Conservation (phyloP, 2,329 filamentous ascomycete species). For the Alternaria sp. region DNA sequence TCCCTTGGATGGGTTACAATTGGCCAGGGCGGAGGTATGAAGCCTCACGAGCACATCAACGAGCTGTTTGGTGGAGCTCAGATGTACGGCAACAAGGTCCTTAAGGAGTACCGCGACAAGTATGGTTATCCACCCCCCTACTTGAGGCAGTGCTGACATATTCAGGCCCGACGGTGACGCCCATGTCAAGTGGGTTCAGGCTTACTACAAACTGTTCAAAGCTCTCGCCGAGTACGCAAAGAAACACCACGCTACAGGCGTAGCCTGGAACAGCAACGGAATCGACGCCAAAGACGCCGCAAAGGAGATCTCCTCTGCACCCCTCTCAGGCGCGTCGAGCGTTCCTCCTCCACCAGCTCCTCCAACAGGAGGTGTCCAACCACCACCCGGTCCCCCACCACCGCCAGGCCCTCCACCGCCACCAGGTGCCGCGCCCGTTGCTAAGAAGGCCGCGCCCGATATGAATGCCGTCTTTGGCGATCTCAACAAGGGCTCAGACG, state of each 20-base stretch:
- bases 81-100: conserved; percentile 92
- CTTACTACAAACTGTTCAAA: conserved; percentile 92
- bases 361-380: conserved; percentile 65
- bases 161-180: conserved; percentile 69
- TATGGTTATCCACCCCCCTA: conserved; percentile 50
- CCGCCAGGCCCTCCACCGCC: conserved; percentile 59
- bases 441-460: conserved; percentile 63
- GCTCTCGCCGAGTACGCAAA: conserved; percentile 85
- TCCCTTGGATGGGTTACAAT: conserved; percentile 91
- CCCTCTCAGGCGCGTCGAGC: conserved; percentile 61
- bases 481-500: conserved; percentile 86
- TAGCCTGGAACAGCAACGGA: conserved; percentile 86
- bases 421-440: conserved; percentile 59
- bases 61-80: conserved; percentile 85
- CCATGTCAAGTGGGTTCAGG: conserved; percentile 86
- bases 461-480: conserved; percentile 91
- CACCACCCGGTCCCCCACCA: conserved; percentile 72
- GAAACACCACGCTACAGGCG: conserved; percentile 78
- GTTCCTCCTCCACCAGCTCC: conserved; percentile 73
- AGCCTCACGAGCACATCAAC: conserved; percentile 85
- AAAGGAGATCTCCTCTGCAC: conserved; percentile 61
- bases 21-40: conserved; percentile 63
- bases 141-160: conserved; percentile 23
- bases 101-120: conserved; percentile 90
- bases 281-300: conserved; percentile 76